These are phyloP conservation scores for Trypanosoma rangeli DNA, from an alignment of 208 protist species.

Conservation along the genomic window DNA sequence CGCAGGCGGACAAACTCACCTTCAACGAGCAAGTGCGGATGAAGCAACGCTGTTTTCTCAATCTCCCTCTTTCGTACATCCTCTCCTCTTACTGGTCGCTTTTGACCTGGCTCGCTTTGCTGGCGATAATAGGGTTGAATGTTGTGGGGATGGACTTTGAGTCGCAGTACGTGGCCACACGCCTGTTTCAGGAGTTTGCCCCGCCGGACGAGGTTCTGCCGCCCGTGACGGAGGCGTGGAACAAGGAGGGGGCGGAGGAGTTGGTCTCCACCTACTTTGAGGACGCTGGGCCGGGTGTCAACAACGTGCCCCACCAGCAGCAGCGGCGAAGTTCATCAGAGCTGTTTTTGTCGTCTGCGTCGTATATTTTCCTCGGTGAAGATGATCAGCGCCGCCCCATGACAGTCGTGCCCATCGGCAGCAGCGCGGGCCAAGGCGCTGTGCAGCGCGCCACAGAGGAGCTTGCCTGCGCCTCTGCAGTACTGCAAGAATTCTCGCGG, in stretches of 20 bases:
- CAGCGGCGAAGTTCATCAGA: conserved; percentile 44
- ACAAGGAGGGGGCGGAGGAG: conserved; percentile 47
- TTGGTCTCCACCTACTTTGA: conserved; percentile 65
- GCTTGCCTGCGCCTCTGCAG: conserved; percentile 50
- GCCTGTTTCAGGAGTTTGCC: conserved; percentile 75
- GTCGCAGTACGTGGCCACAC: conserved; percentile 82
- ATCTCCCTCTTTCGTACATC: conserved; percentile 83
- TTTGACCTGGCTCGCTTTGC: conserved; percentile 65
- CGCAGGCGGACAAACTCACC: conserved; percentile 81
- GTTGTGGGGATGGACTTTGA: conserved; percentile 84
- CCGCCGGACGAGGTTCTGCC: conserved; percentile 65
- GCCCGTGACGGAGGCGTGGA: conserved; percentile 35
- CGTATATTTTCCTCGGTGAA: conserved; percentile 71
- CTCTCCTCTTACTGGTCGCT: conserved; percentile 89
- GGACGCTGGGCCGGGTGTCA: conserved; percentile 28
- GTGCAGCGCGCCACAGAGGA: conserved; percentile 44
- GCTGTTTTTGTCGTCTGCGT: conserved; percentile 71
- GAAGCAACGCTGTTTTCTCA: conserved; percentile 80
- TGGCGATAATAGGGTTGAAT: conserved; percentile 66
- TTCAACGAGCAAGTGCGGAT: conserved; percentile 69
- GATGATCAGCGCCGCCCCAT: conserved; percentile 75
- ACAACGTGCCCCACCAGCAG: conserved; percentile 32
- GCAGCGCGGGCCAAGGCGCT: conserved; percentile 17
- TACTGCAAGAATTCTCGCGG: conserved; percentile 65
- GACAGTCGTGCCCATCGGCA: conserved; percentile 67